A percentile compares a stretch with the other conserved stretches of the same genome.
These are phyloP conservation scores for Cladosporium austrohemisphaericum DNA, from an alignment of 2,329 filamentous ascomycete genomes.

Conservation along the genomic window DNA sequence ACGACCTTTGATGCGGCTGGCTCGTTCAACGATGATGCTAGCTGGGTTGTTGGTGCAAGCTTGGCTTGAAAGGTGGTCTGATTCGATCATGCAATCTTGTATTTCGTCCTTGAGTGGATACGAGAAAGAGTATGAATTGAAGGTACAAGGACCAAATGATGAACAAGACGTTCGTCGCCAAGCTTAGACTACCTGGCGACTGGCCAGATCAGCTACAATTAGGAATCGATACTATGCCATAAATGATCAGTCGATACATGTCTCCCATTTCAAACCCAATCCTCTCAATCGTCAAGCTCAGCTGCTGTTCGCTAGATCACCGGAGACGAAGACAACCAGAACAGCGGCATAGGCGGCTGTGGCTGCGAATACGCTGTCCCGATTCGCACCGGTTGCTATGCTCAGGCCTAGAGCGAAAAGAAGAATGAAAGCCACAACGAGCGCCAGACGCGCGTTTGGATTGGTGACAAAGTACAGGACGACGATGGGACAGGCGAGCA, in stretches of 20 bases:
- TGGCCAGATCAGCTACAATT: too few relatives aligned
- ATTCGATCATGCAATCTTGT: too few relatives aligned
- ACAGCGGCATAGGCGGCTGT: constrained; percentile 18
- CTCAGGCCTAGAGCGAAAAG: constrained; percentile 16
- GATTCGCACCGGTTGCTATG: constrained; percentile 14
- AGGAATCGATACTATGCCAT: too few relatives aligned
- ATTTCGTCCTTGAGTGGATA: too few relatives aligned
- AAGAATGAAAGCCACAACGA: constrained; percentile 15
- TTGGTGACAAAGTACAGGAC: constrained; percentile 14
- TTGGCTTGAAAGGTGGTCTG: constrained; percentile 39
- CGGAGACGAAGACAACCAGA: constrained; percentile 17
- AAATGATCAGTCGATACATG: too few relatives aligned
- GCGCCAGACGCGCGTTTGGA: constrained; percentile 2
- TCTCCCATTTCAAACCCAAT: too few relatives aligned
- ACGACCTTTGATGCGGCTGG: constrained; percentile 49
- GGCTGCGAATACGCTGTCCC: constrained; percentile 18
- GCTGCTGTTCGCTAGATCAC: neutral
- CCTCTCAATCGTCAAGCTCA: too few relatives aligned
- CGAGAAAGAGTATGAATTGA: too few relatives aligned
- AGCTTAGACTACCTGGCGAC: too few relatives aligned
- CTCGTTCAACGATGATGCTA: constrained; percentile 55
- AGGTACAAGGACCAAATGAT: too few relatives aligned
- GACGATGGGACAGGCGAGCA: constrained; percentile 16
- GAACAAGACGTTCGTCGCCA: too few relatives aligned
- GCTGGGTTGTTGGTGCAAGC: constrained; percentile 44